Evolutionary conservation across 2,329 filamentous ascomycete genomes (phyloP), one percentile per base, ranked within the genome.

Genomic region (Incumbomyces delicatus): DNA sequence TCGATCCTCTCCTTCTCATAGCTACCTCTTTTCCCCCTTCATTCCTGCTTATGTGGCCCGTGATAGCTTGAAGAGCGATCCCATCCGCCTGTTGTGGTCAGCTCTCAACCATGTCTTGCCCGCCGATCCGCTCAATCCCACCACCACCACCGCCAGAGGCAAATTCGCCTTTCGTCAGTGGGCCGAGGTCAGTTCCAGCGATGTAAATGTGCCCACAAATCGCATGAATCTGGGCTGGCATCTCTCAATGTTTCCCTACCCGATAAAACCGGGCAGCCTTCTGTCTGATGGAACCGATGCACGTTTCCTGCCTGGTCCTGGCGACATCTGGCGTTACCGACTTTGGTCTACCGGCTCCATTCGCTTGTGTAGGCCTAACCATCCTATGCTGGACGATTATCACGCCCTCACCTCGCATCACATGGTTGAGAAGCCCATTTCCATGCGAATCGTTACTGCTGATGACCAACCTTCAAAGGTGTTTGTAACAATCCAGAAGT

Each of bases 231-330:
- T 44, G 2, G 17, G 16, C 16, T 35, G 31, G 29, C 31, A 44
- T 27, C 41, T 35, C 20, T 13, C 22, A 6, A 44, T 44, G 41
- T 34, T 34, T 14, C 27, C 27, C 30, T 14, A 27, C 16, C 30
- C 30, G 13, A 35, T 44, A 8, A 13, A 29, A 2, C 43, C 43
- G 11, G 76, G 74, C 6, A 57, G 71, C 30, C 76, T 96, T 36
- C 74, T 87, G 14, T 71, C 79, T 1, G 92, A 98, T 67, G 90
- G 92, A 48, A 94, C 89, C 1, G 90, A 96, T 62, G 71, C 77
- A 3, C 34, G 43, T 16, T 40, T 47, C 17, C 72, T 83, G 44
- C 87, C 95, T 60, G 81, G 74, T 18, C 90, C 90, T 0, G 86
- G 83, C 1, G 61, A 62, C 3, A 80, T 81, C 1, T 95, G 85